Evolutionary conservation across 2,329 filamentous ascomycete genomes (phyloP).

Genomic region (Aspergillus terreus): DNA sequence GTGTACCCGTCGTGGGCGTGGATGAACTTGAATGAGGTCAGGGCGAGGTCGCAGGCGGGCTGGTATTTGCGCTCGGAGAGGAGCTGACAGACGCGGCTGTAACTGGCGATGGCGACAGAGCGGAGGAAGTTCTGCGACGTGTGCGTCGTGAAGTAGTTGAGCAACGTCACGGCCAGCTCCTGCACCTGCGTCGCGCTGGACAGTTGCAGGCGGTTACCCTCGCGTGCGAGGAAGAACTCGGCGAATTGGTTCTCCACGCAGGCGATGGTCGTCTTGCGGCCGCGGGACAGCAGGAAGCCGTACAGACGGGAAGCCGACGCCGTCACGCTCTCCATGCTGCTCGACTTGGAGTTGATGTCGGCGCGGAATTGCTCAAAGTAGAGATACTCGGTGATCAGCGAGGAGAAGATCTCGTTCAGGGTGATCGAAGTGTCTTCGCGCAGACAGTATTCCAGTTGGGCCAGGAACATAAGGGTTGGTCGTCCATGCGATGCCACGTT

Average conservation of each 20-base stretch:
- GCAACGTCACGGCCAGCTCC: slow-evolving; percentile 28
- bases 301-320: slow-evolving; percentile 31
- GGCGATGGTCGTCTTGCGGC: slow-evolving; percentile 18
- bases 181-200: slow-evolving; percentile 21
- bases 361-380: slow-evolving; percentile 39
- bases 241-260: slow-evolving; percentile 28
- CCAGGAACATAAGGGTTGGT: slow-evolving; percentile 42
- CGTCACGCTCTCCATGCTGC: slow-evolving; percentile 35
- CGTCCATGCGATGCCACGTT: slow-evolving; percentile 29
- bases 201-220: slow-evolving; percentile 25
- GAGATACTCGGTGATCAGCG: slow-evolving; percentile 42
- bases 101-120: slow-evolving; percentile 34
- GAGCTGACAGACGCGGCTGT: slow-evolving; percentile 26
- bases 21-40: slow-evolving; percentile 32
- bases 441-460: slow-evolving; percentile 43
- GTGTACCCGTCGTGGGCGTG: slow-evolving; percentile 28
- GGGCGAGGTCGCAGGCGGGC: slow-evolving; percentile 29
- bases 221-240: slow-evolving; percentile 29
- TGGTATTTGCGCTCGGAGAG: slow-evolving; percentile 27
- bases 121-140: slow-evolving; percentile 32
- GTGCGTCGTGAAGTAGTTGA: slow-evolving; percentile 33
- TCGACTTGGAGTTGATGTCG: slow-evolving; percentile 36
- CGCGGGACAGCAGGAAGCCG: slow-evolving; percentile 25
- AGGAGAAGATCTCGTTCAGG: slow-evolving; percentile 42
- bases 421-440: slow-evolving; percentile 24